A percentile compares a stretch with the other conserved stretches of the same genome.
Evolutionary conservation across 2,329 filamentous ascomycete genomes (phyloP).

Genomic region (Botrytis paeoniae): DNA sequence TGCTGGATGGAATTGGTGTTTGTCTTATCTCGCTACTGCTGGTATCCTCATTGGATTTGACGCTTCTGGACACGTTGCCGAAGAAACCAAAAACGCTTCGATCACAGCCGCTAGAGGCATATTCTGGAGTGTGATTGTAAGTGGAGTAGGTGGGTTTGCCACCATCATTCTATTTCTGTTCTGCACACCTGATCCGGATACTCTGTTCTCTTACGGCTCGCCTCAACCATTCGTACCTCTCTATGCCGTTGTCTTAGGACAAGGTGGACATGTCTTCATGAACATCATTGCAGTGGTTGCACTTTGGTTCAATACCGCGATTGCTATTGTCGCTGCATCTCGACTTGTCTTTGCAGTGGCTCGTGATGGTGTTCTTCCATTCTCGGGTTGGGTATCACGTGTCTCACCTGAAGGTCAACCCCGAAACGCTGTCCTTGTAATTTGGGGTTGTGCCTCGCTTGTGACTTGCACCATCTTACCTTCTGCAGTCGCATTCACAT

Average conservation of each 20-base stretch:
- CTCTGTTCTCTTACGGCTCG: slow-evolving; percentile 19
- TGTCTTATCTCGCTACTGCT: slow-evolving; percentile 23
- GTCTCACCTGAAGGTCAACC: slow-evolving; percentile 23
- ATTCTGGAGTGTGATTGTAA: slow-evolving; percentile 24
- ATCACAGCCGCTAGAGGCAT: slow-evolving; percentile 24
- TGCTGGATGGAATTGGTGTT: slow-evolving; percentile 24
- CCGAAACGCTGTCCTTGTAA: slow-evolving; percentile 23
- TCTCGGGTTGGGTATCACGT: slow-evolving; percentile 16
- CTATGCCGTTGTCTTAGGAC: slow-evolving; percentile 22
- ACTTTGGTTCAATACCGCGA: slow-evolving; percentile 23
- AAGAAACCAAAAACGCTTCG: slow-evolving; percentile 23
- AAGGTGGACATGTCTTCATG: slow-evolving; percentile 21
- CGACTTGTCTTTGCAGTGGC: slow-evolving; percentile 25
- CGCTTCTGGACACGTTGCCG: slow-evolving; percentile 24
- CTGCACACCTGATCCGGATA: slow-evolving; percentile 23
- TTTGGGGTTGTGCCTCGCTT: slow-evolving; percentile 19
- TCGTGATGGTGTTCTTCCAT: slow-evolving; percentile 24
- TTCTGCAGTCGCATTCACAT: slow-evolving; percentile 23
- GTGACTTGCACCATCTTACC: slow-evolving; percentile 23
- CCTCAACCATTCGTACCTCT: slow-evolving; percentile 24
- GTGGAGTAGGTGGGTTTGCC: slow-evolving; percentile 21
- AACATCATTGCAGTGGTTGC: slow-evolving; percentile 22
- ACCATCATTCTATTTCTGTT: slow-evolving; percentile 24
- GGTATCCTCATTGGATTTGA: slow-evolving; percentile 23
- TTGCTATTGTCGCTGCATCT: slow-evolving; percentile 23